phyloP scores from a whole-genome alignment of 1,284 basidiomycete genomes.

The Neonothopanus nambi region DNA sequence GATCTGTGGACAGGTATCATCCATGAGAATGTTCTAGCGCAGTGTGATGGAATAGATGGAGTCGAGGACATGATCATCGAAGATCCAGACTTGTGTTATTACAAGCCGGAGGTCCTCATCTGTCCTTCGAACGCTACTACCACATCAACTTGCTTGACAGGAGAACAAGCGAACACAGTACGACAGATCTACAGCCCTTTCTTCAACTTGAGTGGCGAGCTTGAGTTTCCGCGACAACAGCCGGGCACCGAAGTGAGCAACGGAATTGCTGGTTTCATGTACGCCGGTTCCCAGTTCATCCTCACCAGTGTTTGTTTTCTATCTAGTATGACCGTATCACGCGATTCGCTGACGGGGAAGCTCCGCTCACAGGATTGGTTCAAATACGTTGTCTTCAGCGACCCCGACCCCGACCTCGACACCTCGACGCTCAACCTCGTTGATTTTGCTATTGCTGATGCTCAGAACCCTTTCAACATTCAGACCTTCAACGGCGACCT shows the following conservation, averaged over 20 bases:
- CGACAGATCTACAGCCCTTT: no score
- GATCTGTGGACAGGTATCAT: conserved; percentile 12
- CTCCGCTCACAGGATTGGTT: conserved; percentile 21
- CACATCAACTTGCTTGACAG: no score
- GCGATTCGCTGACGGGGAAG: no score
- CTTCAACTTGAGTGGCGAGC: no score
- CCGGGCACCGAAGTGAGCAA: conserved; percentile 15
- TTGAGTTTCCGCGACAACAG: conserved; percentile 27
- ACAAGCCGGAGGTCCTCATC: conserved; percentile 29
- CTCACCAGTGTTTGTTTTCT: conserved; percentile 1
- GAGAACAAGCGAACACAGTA: no score
- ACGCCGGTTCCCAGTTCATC: conserved; percentile 14
- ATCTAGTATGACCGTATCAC: not conserved
- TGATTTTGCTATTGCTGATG: conserved; percentile 1
- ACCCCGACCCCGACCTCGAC: conserved; percentile 7
- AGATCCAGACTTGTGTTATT: conserved; percentile 33
- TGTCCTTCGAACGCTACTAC: no score
- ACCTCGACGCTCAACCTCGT: conserved; percentile 5
- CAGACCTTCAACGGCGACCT: conserved; percentile 21
- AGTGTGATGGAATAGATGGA: conserved; percentile 32
- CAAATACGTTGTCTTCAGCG: conserved; percentile 13
- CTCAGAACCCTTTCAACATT: conserved; percentile 17
- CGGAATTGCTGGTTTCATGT: not conserved
- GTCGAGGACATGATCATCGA: conserved; percentile 34
- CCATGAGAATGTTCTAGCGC: no score